Conservation (phyloP, 495 filamentous ascomycete species). For the Tuber calosporum region DNA sequence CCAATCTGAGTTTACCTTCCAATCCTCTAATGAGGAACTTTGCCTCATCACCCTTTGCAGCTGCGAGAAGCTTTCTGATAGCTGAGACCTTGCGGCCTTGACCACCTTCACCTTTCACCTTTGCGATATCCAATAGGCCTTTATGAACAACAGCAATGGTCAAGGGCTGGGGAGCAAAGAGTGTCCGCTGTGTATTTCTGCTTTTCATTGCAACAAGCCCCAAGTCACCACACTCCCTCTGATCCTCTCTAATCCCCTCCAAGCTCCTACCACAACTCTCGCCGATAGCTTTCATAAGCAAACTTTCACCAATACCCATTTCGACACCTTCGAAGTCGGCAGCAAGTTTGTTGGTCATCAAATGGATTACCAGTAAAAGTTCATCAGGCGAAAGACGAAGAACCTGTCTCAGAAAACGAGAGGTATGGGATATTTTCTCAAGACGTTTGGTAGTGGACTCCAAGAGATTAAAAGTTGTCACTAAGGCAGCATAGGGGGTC, state of each 20-base stretch:
- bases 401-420: constrained; percentile 85
- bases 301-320: constrained; percentile 88
- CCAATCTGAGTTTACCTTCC: constrained; percentile 86
- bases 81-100: constrained; percentile 85
- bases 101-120: constrained; percentile 73
- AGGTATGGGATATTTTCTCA: constrained; percentile 77
- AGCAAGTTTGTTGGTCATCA: constrained; percentile 97
- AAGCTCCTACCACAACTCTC: constrained; percentile 86
- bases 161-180: constrained; percentile 92
- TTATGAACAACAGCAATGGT: constrained; percentile 82
- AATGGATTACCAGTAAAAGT: constrained; percentile 73
- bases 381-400: constrained; percentile 83
- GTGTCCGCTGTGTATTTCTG: constrained; percentile 84
- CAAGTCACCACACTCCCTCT: constrained; percentile 91
- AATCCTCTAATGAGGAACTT: constrained; percentile 89
- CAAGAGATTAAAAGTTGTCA: constrained; percentile 85
- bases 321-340: constrained; percentile 95
- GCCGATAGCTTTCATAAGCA: constrained; percentile 97
- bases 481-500: constrained; percentile 90
- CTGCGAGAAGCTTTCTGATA: constrained; percentile 88
- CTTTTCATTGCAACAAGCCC: constrained; percentile 93
- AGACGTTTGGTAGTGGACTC: constrained; percentile 90
- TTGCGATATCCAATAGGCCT: constrained; percentile 81
- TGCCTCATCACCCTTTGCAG: constrained; percentile 89
- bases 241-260: constrained; percentile 80